A percentile compares a stretch with the other conserved stretches of the same genome.
Conservation (phyloP, 2,329 filamentous ascomycete species). For the Fusarium tuaranense region DNA sequence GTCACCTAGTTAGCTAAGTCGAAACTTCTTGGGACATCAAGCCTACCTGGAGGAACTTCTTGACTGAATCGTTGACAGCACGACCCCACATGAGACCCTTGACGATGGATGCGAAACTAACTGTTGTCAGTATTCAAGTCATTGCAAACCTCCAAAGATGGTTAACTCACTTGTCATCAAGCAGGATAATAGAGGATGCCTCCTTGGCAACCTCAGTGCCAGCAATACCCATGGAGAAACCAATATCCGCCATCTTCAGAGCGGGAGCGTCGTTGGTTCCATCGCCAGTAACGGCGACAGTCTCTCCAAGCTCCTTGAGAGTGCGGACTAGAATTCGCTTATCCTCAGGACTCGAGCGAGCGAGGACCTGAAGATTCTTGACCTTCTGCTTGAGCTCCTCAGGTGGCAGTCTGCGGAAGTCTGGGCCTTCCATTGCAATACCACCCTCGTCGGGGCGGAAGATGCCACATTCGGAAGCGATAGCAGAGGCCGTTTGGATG, state of each 20-base stretch:
- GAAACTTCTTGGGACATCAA: not conserved
- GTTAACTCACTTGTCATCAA: conserved; percentile 64
- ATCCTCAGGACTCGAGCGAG: conserved; percentile 74
- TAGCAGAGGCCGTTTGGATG: conserved; percentile 57
- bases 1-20: not conserved
- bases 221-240: conserved; percentile 74
- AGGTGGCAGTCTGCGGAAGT: conserved; percentile 69
- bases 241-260: conserved; percentile 70
- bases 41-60: conserved; percentile 70
- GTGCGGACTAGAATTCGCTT: conserved; percentile 72
- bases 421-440: conserved; percentile 67
- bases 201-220: conserved; percentile 74
- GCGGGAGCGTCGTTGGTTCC: conserved; percentile 73
- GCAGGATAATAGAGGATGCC: conserved; percentile 70
- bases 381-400: conserved; percentile 65
- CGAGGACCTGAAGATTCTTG: conserved; percentile 71
- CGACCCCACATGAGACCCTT: conserved; percentile 73
- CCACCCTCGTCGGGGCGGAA: conserved; percentile 69
- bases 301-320: conserved; percentile 73
- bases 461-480: conserved; percentile 58
- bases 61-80: conserved; percentile 71
- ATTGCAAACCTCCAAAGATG: not conserved
- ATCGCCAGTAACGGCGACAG: conserved; percentile 69
- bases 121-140: conserved; percentile 12
- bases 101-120: conserved; percentile 65